Percentiles rank a stretch among this genome's conserved stretches.
These are phyloP conservation scores for Debaryomyces psychrophilus DNA, from an alignment of 1,139 yeast species.

Conservation along the genomic window DNA sequence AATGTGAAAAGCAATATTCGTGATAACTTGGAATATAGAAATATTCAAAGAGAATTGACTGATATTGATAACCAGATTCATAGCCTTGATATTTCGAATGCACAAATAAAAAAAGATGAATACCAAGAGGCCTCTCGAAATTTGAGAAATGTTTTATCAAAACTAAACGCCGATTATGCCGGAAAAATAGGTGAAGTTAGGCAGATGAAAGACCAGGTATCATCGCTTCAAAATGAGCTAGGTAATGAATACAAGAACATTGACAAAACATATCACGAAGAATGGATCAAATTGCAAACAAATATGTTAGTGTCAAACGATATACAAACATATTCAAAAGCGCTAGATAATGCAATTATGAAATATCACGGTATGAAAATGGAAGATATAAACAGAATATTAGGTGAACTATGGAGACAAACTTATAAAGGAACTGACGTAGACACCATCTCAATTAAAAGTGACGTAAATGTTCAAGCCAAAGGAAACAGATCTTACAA, in stretches of 20 bases:
- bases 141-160: constrained; percentile 58
- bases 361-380: constrained; percentile 87
- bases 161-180: constrained; percentile 68
- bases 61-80: constrained; percentile 31
- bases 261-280: constrained; percentile 63
- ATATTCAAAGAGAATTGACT: constrained; percentile 31
- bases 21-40: constrained; percentile 44
- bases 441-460: constrained; percentile 82
- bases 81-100: constrained; percentile 54
- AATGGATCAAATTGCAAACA: constrained; percentile 78
- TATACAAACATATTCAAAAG: constrained; percentile 77
- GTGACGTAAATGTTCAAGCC: constrained; percentile 67
- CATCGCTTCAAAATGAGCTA: constrained; percentile 58
- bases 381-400: constrained; percentile 86
- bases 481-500: constrained; percentile 77
- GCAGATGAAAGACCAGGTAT: constrained; percentile 77
- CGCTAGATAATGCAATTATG: constrained; percentile 93
- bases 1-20: constrained; percentile 40
- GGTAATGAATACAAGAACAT: constrained; percentile 71
- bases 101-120: constrained; percentile 62
- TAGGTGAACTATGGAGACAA: constrained; percentile 90
- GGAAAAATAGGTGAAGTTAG: constrained; percentile 83
- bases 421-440: constrained; percentile 96
- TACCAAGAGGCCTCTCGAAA: constrained; percentile 62
- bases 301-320: constrained; percentile 83